phyloP scores from a whole-genome alignment of 441 rosid species.

The Populus hybrid region DNA sequence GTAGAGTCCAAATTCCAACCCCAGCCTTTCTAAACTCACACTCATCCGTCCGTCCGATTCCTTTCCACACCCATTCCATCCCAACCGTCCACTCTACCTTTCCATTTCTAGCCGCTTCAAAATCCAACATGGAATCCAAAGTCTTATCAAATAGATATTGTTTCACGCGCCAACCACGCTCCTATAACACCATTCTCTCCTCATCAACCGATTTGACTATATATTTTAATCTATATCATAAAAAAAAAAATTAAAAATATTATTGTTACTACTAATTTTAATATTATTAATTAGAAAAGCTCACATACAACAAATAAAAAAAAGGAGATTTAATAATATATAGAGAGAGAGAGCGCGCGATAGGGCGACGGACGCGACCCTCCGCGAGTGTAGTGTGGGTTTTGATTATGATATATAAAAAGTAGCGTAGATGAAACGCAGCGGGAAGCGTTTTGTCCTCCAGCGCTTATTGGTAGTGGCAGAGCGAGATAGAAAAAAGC shows the following conservation, averaged over 20 bases:
- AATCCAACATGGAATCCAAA: conserved; percentile 5
- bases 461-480: background rate
- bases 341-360: no score
- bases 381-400: background rate
- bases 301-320: no score
- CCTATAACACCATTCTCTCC: background rate
- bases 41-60: conserved; percentile 5
- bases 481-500: background rate
- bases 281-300: no score
- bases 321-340: no score
- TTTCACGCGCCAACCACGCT: background rate
- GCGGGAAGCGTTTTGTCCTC: background rate
- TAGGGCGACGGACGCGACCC: background rate
- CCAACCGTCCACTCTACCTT: background rate
- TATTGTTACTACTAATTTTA: no score
- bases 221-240: no score
- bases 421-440: conserved; percentile 20
- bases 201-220: no score
- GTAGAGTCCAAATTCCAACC: background rate
- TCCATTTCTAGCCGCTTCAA: background rate
- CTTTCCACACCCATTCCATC: background rate
- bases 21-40: background rate
- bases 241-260: no score
- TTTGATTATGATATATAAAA: background rate
- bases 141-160: conserved; percentile 1